Conservation (phyloP, 352 stramenopile genomes). For the Pilasporangium apinafurcum region DNA sequence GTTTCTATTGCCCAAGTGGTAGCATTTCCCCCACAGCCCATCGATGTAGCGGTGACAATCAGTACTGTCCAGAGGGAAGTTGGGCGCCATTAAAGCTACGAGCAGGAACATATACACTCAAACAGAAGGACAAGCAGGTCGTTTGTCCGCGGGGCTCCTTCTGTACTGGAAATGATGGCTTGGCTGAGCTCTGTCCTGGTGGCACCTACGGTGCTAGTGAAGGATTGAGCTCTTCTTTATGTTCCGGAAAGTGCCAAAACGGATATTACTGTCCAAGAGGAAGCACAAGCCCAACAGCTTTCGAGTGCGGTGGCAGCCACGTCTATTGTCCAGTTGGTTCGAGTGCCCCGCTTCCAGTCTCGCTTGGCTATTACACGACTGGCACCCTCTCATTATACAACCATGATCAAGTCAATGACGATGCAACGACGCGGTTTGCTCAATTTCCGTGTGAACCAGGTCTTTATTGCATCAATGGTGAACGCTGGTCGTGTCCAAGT, state of each 20-base stretch:
- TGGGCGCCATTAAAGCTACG: constrained; percentile 6
- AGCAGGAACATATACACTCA: constrained; percentile 27
- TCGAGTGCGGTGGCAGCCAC: constrained; percentile 24
- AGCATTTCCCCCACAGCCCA: constrained; percentile 33
- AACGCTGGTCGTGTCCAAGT: constrained; percentile 22
- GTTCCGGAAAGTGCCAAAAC: constrained; percentile 35
- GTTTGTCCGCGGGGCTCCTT: constrained; percentile 36
- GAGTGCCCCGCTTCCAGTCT: constrained; percentile 18
- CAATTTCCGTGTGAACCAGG: constrained; percentile 45
- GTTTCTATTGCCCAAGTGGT: constrained; percentile 56
- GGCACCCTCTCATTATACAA: constrained; percentile 7
- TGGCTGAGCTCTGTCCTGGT: constrained; percentile 31
- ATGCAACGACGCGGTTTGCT: constrained; percentile 17
- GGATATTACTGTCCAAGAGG: constrained; percentile 58
- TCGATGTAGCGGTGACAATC: constrained; percentile 21
- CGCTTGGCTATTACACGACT: constrained; percentile 39
- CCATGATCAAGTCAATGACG: constrained; percentile 2
- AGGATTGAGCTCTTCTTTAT: constrained; percentile 28
- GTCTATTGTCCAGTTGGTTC: constrained; percentile 51
- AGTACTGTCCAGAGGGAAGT: constrained; percentile 37
- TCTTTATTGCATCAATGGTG: constrained; percentile 35
- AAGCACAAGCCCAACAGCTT: constrained; percentile 25
- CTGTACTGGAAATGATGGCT: constrained; percentile 29
- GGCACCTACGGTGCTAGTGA: constrained; percentile 54
- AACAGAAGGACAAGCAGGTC: constrained; percentile 7